phyloP scores from a whole-genome alignment of 1,139 yeast species.

The Candida tetrigidarum region DNA sequence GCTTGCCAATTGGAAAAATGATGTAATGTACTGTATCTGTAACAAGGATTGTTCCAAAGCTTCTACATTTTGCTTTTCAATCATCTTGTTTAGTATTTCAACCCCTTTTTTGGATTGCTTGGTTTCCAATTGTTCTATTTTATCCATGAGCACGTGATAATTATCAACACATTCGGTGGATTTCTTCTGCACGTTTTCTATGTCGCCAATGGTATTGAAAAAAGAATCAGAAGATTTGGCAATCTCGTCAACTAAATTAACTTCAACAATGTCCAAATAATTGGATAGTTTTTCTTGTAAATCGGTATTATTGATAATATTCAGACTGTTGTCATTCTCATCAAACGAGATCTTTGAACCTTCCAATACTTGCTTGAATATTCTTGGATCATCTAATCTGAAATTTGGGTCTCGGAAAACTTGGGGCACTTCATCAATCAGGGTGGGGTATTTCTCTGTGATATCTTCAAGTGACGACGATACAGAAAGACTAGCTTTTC shows the following conservation, averaged over 20 bases:
- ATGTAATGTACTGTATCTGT: slow-evolving; percentile 60
- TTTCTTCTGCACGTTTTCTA: slow-evolving; percentile 62
- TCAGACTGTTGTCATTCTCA: slow-evolving; percentile 19
- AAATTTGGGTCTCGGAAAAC: slow-evolving; percentile 72
- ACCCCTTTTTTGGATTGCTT: slow-evolving; percentile 58
- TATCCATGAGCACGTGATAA: slow-evolving; percentile 48
- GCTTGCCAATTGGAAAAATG: slow-evolving; percentile 57
- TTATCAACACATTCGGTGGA: slow-evolving; percentile 56
- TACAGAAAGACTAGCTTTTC: slow-evolving; percentile 17
- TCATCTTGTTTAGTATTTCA: slow-evolving; percentile 53
- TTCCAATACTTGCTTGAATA: slow-evolving; percentile 75
- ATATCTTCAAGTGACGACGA: slow-evolving; percentile 19
- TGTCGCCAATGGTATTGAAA: slow-evolving; percentile 80
- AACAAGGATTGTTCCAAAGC: slow-evolving; percentile 63
- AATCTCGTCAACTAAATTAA: slow-evolving; percentile 79
- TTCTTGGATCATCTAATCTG: slow-evolving; percentile 85
- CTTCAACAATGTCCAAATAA: slow-evolving; percentile 85
- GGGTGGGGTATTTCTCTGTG: slow-evolving; percentile 11
- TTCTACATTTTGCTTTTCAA: slow-evolving; percentile 62
- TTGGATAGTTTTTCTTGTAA: slow-evolving; percentile 83
- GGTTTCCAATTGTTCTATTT: slow-evolving; percentile 47
- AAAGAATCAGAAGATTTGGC: slow-evolving; percentile 84
- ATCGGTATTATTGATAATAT: slow-evolving; percentile 46
- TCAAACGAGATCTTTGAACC: slow-evolving; percentile 44
- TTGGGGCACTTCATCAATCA: slow-evolving; percentile 55